A percentile compares a stretch with the other conserved stretches of the same genome.
Conservation (phyloP, 345 rosid genomes). For the Corchorus capsularis region DNA sequence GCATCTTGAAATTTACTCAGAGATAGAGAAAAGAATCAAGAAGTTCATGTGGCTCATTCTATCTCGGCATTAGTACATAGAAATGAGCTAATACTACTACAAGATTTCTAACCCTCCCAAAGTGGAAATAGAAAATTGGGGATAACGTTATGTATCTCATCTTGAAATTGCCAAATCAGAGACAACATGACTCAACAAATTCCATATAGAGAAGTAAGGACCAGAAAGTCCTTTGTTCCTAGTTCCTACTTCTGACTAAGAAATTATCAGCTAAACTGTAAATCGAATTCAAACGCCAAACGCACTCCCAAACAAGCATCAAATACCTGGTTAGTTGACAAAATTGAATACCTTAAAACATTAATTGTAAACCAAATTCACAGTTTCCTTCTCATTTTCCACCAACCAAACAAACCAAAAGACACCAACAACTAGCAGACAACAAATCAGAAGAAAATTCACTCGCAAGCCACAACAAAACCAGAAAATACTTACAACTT, state of each 20-base stretch:
- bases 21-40: background rate
- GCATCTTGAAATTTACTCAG: background rate
- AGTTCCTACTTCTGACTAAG: background rate
- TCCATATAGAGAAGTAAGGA: background rate
- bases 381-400: background rate
- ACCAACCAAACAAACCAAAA: background rate
- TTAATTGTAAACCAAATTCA: background rate
- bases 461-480: background rate
- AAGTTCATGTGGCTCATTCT: background rate
- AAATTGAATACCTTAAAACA: background rate
- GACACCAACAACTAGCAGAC: background rate
- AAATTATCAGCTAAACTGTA: background rate
- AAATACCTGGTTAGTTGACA: background rate
- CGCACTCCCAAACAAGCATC: background rate
- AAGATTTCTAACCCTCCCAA: background rate
- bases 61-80: background rate
- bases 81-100: background rate
- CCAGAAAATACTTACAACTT: conserved; percentile 53
- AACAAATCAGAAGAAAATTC: background rate
- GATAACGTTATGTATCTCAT: background rate
- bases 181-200: background rate
- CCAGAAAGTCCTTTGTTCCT: background rate
- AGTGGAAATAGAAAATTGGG: background rate
- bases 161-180: background rate
- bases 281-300: background rate